Evolutionary conservation across 352 stramenopile genomes (phyloP), one percentile per base, ranked within the genome.

Genomic region (Pythium scleroteichum): DNA sequence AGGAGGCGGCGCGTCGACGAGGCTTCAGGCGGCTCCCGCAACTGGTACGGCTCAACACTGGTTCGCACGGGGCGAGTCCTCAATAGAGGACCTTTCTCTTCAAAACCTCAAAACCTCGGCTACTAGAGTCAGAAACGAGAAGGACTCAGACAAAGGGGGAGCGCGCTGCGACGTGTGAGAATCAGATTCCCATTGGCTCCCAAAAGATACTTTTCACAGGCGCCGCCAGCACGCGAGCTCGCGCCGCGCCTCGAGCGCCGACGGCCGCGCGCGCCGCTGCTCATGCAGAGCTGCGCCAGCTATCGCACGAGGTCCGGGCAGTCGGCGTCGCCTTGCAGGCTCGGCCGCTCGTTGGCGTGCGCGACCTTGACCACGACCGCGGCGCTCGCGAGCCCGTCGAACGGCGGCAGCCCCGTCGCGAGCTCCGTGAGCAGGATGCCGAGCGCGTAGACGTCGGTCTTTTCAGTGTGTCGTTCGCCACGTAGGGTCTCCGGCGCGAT

Each of bases 361-460:
- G 82, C 86, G 47, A 90, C 78, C 69, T 88, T 88, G 46, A 92
- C 71, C 23, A 87, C 78, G 32, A 69, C 66, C 24, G 68, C 62
- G 24, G 78, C 68, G 7, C 58, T 73, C 16, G 54, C 82, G 24
- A 88, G 64, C 41, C 79, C 62, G 4, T 70, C 63, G 53, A 88
- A 94, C 19, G 85, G 85, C 3, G 51, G 24, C 16, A 77, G 54
- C 40, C 72, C 75, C 29, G 85, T 91, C 51, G 91, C 85, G 52
- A 92, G 69, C 45, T 94, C 85, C 0, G 80, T 83, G 4, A 94
- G 63, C 41, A 94, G 73, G 33, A 95, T 79, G 38, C 87, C 89
- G 40, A 95, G 79, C 27, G 83, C 91, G 68, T 94, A 97, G 27
- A 97, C 80, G 59, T 97, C 89, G 8, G 87, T 82, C 49, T 92